Percentiles rank a stretch among this genome's conserved stretches.
phyloP scores from a whole-genome alignment of 202 grass and related monocot species.

The Dendrocalamus latiflorus region DNA sequence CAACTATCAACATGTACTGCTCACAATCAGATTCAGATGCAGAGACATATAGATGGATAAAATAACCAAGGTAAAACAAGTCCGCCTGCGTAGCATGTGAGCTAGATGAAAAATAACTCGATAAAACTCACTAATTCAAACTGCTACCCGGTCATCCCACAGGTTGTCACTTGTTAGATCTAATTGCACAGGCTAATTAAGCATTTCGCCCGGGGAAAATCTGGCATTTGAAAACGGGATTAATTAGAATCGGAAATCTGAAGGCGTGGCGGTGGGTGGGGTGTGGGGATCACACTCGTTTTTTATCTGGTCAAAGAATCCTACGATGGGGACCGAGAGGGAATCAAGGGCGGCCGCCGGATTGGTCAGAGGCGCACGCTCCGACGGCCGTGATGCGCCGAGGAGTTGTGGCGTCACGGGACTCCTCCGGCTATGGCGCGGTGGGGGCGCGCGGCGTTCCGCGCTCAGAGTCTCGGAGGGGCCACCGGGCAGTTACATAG shows the following conservation, averaged over 20 bases:
- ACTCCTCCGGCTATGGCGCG: no score
- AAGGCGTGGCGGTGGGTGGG: not conserved
- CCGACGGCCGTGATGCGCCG: constrained; percentile 4
- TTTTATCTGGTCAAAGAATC: no score
- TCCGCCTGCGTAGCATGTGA: constrained; percentile 11
- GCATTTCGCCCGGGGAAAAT: no score
- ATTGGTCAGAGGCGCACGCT: not conserved
- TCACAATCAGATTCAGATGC: no score
- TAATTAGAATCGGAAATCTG: not conserved
- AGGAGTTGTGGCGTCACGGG: constrained; percentile 7
- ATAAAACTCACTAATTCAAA: not conserved
- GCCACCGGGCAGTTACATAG: constrained; percentile 13
- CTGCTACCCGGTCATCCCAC: not conserved
- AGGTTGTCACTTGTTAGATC: constrained; percentile 31
- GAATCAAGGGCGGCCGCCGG: constrained; percentile 14
- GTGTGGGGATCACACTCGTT: no score
- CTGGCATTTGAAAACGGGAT: constrained; percentile 10
- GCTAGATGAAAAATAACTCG: not conserved
- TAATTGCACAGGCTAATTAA: no score
- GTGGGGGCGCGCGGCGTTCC: no score
- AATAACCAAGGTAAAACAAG: constrained; percentile 24
- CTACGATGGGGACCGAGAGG: no score
- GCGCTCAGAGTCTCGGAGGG: no score
- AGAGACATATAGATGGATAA: no score
- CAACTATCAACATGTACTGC: no score